A percentile compares a stretch with the other conserved stretches of the same genome.
phyloP scores from a whole-genome alignment of 1,284 basidiomycete species.

The Cryptococcus depauperatus region DNA sequence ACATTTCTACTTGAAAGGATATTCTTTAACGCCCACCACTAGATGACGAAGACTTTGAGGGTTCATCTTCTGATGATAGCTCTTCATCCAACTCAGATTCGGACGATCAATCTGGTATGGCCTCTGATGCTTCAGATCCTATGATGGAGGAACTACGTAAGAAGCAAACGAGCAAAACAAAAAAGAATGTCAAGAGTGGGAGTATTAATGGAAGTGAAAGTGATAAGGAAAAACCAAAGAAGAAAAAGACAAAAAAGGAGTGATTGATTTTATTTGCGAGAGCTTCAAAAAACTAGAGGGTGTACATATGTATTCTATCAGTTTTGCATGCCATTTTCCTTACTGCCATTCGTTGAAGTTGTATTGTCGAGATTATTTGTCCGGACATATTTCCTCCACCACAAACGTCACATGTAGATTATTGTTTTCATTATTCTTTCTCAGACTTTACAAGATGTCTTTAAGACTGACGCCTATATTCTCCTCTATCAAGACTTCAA shows the following conservation, averaged over 20 bases:
- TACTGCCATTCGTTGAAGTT: too few relatives aligned
- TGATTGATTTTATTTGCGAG: too few relatives aligned
- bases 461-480: too few relatives aligned
- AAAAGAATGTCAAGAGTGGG: slow-evolving; percentile 38
- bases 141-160: slow-evolving; percentile 61
- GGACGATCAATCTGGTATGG: slow-evolving; percentile 49
- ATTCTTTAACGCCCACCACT: slow-evolving; percentile 1
- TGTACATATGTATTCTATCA: too few relatives aligned
- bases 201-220: slow-evolving; percentile 27
- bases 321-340: too few relatives aligned
- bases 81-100: slow-evolving; percentile 71
- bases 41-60: slow-evolving; percentile 82
- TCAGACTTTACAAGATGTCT: too few relatives aligned
- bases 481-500: too few relatives aligned
- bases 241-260: slow-evolving; percentile 39
- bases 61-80: slow-evolving; percentile 70
- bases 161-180: slow-evolving; percentile 52
- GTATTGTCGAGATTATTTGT: too few relatives aligned
- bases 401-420: too few relatives aligned
- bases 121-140: slow-evolving; percentile 46
- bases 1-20: not conserved
- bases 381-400: too few relatives aligned
- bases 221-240: slow-evolving; percentile 32
- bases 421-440: too few relatives aligned
- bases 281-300: too few relatives aligned